A percentile compares a stretch with the other conserved stretches of the same genome.
Conservation (phyloP, 1,284 basidiomycete genomes). For the Trichosporon faecale region DNA sequence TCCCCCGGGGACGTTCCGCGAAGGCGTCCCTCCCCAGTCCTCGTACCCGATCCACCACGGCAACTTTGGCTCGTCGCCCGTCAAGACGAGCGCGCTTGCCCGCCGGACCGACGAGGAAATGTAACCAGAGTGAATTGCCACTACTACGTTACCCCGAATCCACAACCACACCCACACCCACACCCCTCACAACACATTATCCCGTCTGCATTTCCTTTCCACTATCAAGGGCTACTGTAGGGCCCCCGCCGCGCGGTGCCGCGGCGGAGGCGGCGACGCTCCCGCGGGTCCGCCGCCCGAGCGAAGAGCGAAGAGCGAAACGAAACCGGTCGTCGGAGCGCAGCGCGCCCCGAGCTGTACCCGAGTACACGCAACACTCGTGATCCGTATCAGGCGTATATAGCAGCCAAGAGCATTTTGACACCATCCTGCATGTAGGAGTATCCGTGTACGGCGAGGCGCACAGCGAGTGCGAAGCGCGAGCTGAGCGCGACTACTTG, state of each 20-base stretch:
- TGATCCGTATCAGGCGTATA: not conserved
- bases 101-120: slow-evolving; percentile 44
- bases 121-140: slow-evolving; percentile 16
- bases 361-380: too few relatives aligned
- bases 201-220: slow-evolving; percentile 5
- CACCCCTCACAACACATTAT: not conserved
- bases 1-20: slow-evolving; percentile 42
- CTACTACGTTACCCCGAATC: not conserved
- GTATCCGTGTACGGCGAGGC: not conserved
- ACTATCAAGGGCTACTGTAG: not conserved
- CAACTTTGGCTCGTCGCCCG: slow-evolving; percentile 43
- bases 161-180: not conserved
- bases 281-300: not conserved
- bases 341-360: not conserved
- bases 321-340: not conserved
- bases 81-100: slow-evolving; percentile 48
- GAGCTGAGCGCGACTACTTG: not conserved
- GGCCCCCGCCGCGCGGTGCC: not conserved
- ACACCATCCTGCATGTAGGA: slow-evolving; percentile 9
- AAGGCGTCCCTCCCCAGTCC: slow-evolving; percentile 33
- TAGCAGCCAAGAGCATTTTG: slow-evolving; percentile 2
- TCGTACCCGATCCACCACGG: slow-evolving; percentile 47
- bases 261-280: not conserved
- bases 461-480: not conserved
- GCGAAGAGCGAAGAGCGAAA: not conserved